phyloP scores from a whole-genome alignment of 306 rosid species.

The Cucumis cinereus region DNA sequence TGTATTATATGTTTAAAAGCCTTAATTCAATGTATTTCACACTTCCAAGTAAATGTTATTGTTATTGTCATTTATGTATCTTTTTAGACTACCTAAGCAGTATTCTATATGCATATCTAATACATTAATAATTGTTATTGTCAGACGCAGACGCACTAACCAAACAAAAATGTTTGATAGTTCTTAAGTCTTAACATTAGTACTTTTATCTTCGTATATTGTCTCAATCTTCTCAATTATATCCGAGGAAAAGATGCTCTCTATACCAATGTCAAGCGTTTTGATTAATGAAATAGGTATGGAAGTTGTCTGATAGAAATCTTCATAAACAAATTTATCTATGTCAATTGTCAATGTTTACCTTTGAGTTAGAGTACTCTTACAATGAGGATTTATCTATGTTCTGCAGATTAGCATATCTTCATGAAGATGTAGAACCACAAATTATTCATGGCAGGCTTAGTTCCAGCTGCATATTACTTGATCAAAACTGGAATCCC shows the following conservation, averaged over 20 bases:
- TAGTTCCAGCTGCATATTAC: slow-evolving; percentile 39
- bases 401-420: slow-evolving; percentile 49
- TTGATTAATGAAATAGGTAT: not conserved
- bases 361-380: not conserved
- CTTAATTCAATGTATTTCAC: too few species aligned
- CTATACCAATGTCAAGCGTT: not conserved
- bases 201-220: too few species aligned
- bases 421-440: slow-evolving; percentile 54
- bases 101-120: too few species aligned
- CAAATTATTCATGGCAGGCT: slow-evolving; percentile 40
- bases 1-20: too few species aligned
- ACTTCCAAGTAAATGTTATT: too few species aligned
- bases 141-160: too few species aligned
- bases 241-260: not conserved
- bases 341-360: not conserved
- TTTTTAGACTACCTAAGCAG: too few species aligned
- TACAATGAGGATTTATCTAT: not conserved
- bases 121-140: too few species aligned
- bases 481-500: slow-evolving; percentile 49
- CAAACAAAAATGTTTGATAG: too few species aligned
- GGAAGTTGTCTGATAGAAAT: not conserved
- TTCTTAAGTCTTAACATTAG: too few species aligned
- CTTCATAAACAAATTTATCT: not conserved
- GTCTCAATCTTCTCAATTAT: not conserved
- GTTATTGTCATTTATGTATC: too few species aligned